Base-by-base conservation (phyloP, 139 green algal genomes). In the Micractinium sp. region DNA sequence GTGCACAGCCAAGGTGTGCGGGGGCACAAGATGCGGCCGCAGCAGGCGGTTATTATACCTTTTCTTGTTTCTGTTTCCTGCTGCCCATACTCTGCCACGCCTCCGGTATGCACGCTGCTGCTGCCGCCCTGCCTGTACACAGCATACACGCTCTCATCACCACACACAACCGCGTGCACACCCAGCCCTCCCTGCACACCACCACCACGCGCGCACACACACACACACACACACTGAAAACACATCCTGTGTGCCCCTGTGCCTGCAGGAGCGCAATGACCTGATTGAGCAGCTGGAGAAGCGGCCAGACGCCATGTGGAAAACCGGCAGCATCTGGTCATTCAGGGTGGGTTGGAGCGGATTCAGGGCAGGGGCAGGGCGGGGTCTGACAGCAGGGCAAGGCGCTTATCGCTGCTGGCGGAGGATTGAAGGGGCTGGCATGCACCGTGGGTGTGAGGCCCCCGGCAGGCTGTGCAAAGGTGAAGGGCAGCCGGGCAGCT, bases 291-390 rank as follows among this genome's bases (percentile, higher is more conserved):
- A 95, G 38, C 82, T 99, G 16, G 87, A 93, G 75, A 83, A 87
- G 27, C 89, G 89, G 25, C 93, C 95, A 0, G 94, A 97, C 61
- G 83, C 87, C 18, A 94, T 94, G 90, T 99, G 96, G 96, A 93
- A 91, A 73, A 95, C 93, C 41, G 92, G 90, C 82, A 95, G 87
- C 82, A 90, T 93, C 4, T 98, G 93, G 90, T 91, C 75, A 29
- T 98, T 98, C 89, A 90, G 89, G 14, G 20, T 96, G 47, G 5
- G 85, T 14, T n/a, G 53, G 3, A 4, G 66, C 31, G 39, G 9
- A 27, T n/a, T 35, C 3, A 73, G 80, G n/a, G 36, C 22, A 82
- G 31, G 38, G 27, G 47, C 47, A 56, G 9, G 47, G 47, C 47
- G 47, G 47, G 47, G 47, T 56, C 9, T 56, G 12, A 27, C 9